These are phyloP conservation scores for Pseudogymnoascus sp. DNA, from an alignment of 2,329 filamentous ascomycete genomes.

Conservation along the genomic window DNA sequence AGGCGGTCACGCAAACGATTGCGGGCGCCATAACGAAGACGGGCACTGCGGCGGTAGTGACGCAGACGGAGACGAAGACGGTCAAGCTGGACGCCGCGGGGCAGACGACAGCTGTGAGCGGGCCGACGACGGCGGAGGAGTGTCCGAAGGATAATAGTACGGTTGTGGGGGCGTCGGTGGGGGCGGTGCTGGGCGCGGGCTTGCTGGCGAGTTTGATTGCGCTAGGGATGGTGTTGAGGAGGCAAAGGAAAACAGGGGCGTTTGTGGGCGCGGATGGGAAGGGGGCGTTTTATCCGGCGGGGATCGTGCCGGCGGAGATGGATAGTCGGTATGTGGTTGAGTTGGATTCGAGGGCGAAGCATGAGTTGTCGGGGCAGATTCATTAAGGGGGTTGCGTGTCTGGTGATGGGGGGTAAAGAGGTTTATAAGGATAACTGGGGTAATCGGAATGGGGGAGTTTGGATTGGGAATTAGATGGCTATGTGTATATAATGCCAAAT, in stretches of 20 bases:
- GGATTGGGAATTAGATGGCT: background rate
- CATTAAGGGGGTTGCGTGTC: background rate
- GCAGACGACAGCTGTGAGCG: background rate
- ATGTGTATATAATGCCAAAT: background rate
- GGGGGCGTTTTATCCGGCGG: background rate
- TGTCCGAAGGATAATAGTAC: background rate
- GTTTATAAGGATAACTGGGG: background rate
- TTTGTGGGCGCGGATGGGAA: background rate
- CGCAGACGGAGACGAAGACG: background rate
- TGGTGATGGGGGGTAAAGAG: background rate
- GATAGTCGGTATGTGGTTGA: slow-evolving; percentile 1
- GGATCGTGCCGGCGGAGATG: background rate
- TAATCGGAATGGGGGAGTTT: background rate
- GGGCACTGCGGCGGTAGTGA: background rate
- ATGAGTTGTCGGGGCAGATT: background rate
- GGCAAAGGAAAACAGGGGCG: background rate
- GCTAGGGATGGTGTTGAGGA: background rate
- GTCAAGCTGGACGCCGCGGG: background rate
- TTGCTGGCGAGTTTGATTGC: background rate
- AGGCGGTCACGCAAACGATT: background rate
- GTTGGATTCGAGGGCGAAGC: background rate
- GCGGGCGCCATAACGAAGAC: background rate
- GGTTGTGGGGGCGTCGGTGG: background rate
- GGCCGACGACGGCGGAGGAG: background rate
- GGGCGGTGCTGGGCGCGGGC: background rate